Evolutionary conservation across 2,329 filamentous ascomycete genomes (phyloP), one percentile per base, ranked within the genome.

Genomic region (Ophiobolus disseminans): DNA sequence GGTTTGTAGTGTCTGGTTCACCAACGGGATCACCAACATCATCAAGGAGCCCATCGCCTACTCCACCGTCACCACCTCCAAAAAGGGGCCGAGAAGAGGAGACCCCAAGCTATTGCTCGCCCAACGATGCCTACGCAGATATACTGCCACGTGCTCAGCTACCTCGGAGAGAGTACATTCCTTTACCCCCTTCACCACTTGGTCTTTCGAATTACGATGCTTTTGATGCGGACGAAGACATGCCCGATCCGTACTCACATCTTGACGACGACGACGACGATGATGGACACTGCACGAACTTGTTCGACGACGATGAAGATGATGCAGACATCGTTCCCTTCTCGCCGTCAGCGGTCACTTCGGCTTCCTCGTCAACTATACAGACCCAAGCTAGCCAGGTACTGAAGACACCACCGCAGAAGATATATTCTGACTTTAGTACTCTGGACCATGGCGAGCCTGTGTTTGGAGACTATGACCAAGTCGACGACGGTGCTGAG

Each of bases 141-240:
- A 48, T 55, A 3, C 55, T 54, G 7, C 54, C 62, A 6, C 52
- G 40, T 26, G 45, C 56, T 9, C 62, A 65, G 14, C 34, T 57
- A 6, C 54, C 57, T 1, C 55, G 55, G 3, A 57, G 58, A 40
- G 58, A 67, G 19, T 69, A 72, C 46, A 46, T 68, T 7, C 70
- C 73, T 0, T 53, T 70, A 4, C 66, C 69, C 8, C 70, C 72
- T 1, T 74, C 72, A 1, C 73, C 74, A 2, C 62, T 76, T 8
- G 69, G 73, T 3, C 58, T 75, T 2, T 75, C 69, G n/a, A 76
- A 76, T 48, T 77, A 77, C 55, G 75, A 76, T 46, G 71, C 71
- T 8, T 65, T 77, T 20, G 75, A 77, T 40, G 42, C 63, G 2
- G 73, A 76, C 31, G 72, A 72, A 16, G 61, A 66, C 16, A 47